Evolutionary conservation across 169 alveolate species (phyloP), one percentile per base, ranked within the genome.

Genomic region (Plasmodium cynomolgi): DNA sequence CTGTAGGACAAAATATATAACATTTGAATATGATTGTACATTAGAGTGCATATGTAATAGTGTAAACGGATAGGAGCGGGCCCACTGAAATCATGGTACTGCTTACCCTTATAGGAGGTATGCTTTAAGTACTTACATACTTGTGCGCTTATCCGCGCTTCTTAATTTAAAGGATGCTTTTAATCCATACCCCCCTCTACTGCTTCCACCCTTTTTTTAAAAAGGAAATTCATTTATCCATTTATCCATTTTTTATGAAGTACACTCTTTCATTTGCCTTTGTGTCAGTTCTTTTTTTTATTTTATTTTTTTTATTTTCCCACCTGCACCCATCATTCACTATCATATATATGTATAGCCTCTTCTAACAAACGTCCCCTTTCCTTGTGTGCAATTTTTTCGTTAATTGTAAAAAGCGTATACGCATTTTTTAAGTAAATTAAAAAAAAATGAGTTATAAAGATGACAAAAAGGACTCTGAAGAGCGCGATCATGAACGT

Each of bases 381-480:
- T 26, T 77, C 72, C 84, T 79, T 15, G 41, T 68, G 37, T 68
- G n/a, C 72, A 23, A 79, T 79, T 79, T 79, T 79, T 39, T 39
- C 20, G 9, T 79, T 79, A 68, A 68, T 68, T 68, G 77, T 68
- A 68, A 68, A 68, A 68, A 29, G 77, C 41, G 37, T 23, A 68
- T 79, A 79, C 23, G 33, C 31, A 84, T 33, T 83, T 68, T 68
- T 68, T 68, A 58, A 39, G 80, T 50, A 73, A 84, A 31, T n/a
- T 73, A 75, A 73, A 26, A 84, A 44, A 88, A 88, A 80, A 88
- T 88, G 94, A 88, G 83, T 80, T 80, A 62, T 39, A 80, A 33
- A 80, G 94, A 88, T 58, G 94, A 80, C n/a, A 79, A 80, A 23
- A 58, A 50, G 50, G 77, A 80, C 62, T 88, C 94, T 68, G 84